A percentile compares a stretch with the other conserved stretches of the same genome.
Evolutionary conservation across 2,329 filamentous ascomycete species (phyloP).

Genomic region (Talaromyces sp.): DNA sequence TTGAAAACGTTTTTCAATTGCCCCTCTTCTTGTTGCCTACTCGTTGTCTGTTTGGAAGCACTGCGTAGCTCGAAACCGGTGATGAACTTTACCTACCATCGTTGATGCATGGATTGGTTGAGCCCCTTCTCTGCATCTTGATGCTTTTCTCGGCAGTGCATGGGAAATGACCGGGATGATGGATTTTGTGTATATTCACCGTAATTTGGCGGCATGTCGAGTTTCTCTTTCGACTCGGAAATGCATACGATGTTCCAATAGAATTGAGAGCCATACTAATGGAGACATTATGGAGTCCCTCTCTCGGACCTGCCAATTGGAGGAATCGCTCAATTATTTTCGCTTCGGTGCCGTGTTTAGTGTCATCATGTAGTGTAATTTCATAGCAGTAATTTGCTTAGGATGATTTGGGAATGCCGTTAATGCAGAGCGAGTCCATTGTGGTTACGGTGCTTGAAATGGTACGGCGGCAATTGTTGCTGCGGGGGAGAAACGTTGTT

Average conservation of each 20-base stretch:
- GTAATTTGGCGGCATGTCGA: neutral
- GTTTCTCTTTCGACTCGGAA: neutral
- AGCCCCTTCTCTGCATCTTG: neutral
- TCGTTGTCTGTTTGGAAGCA: neutral
- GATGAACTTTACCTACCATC: neutral
- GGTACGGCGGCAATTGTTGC: slow-evolving; percentile 20
- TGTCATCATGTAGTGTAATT: neutral
- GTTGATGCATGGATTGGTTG: neutral
- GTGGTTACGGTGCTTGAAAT: slow-evolving; percentile 1
- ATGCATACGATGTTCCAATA: slow-evolving; percentile 1
- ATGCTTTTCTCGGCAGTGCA: neutral
- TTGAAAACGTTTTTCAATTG: neutral
- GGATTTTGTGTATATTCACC: neutral
- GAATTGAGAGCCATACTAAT: neutral
- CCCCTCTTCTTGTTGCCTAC: neutral
- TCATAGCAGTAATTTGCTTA: neutral
- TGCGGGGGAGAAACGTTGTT: slow-evolving; percentile 25
- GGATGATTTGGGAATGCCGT: neutral
- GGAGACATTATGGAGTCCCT: neutral
- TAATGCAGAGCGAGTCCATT: slow-evolving; percentile 2
- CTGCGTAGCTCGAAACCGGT: neutral
- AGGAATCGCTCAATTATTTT: slow-evolving; percentile 1
- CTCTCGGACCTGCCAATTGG: neutral
- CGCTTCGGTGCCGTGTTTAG: neutral
- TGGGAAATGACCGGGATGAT: neutral